phyloP scores from a whole-genome alignment of 176 grass and related monocot species.

The Ensete glaucum region DNA sequence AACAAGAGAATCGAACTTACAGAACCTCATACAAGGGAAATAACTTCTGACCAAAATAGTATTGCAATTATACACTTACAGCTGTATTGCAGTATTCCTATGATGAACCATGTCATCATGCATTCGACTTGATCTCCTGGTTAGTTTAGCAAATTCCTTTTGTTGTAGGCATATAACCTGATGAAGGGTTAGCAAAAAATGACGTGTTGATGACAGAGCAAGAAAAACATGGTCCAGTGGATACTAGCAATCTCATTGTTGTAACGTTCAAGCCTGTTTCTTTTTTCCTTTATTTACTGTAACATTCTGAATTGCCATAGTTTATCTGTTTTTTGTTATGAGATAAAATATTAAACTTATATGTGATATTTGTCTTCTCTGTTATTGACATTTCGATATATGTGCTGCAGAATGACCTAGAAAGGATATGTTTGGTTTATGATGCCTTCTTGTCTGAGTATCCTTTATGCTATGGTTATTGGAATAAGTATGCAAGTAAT shows the following conservation, averaged over 20 bases:
- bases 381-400: slow-evolving; percentile 26
- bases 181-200: neutral
- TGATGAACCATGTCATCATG: neutral
- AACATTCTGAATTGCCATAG: neutral
- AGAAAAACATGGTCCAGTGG: neutral
- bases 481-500: slow-evolving; percentile 73
- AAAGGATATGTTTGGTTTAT: slow-evolving; percentile 50
- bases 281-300: neutral
- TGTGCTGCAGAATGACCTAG: slow-evolving; percentile 55
- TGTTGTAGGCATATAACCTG: neutral
- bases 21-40: too few species aligned
- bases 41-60: too few species aligned
- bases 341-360: neutral
- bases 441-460: slow-evolving; percentile 57
- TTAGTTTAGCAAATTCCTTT: neutral
- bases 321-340: neutral
- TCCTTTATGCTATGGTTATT: slow-evolving; percentile 74
- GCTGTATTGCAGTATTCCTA: too few species aligned
- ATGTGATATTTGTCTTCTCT: neutral
- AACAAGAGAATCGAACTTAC: too few species aligned
- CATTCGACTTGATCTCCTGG: neutral
- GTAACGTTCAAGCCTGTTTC: neutral
- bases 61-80: too few species aligned
- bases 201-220: neutral
- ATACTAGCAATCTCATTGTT: neutral